Base-by-base conservation (phyloP, 257 asterid genomes). In the Knoxia roxburghii region DNA sequence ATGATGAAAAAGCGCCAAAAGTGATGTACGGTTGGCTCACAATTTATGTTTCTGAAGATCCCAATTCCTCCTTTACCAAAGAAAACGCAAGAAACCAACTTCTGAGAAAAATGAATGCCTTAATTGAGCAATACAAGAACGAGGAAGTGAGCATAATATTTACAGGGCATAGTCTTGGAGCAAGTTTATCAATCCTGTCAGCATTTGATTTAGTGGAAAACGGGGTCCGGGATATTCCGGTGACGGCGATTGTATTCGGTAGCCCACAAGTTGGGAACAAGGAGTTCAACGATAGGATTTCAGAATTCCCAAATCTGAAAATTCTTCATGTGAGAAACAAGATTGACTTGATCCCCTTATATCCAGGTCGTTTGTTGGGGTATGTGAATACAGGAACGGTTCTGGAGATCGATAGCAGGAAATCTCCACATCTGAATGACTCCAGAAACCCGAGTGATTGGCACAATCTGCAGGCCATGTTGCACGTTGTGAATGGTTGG, bases 401-500 rank as follows among this genome's bases (percentile, higher is more conserved):
- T 49, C 62, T 92, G 33, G 77, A 51, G 63, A 83, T 87, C 10
- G 95, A 92, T 32, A 75, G 75, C 15, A 71, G 96, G 68, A 92
- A 92, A 41, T 89, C 97, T 0, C 84, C 89, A 53, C 70, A 75
- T 39, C 39, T 87, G 78, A 92, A 89, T 81, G 81, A 80, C 11
- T 77, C 96, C 4, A 71, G 2, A 23, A 87, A 81, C 30, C 87
- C 93, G 4, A 71, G 96, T 5, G 98, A 92, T 51, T 87, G 97
- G 97, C 98, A 92, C 43, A 92, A 92, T 39, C 72, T 92, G 74
- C 89, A 89, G 86, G 96, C 82, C 6, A 86, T 89, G 85, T 59
- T 92, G 68, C 97, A 89, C 74, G 77, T 72, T 4, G 89, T 87
- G 64, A 87, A 89, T 0, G 97, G 98, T 18, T 89, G 98, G 98